Base-by-base conservation (phyloP, 139 green algal species). In the Trebouxia sp. region DNA sequence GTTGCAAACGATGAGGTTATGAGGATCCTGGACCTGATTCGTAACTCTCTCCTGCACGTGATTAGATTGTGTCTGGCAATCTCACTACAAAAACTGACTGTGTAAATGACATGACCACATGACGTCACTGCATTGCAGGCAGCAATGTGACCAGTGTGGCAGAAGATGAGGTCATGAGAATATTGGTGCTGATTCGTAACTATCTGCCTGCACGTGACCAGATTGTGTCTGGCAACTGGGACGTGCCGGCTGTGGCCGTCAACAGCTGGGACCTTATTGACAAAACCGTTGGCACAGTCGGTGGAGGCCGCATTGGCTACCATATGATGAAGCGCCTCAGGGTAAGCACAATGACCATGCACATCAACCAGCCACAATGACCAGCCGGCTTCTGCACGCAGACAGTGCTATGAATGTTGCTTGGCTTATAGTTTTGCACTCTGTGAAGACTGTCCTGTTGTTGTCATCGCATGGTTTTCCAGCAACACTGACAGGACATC, bases 271-370 rank as follows among this genome's bases (percentile, higher is more conserved):
- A 85, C 42, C 32, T 85, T 10, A 53, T 81, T 28, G 81, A 78
- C 43, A 85, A 85, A 62, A 75, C 43, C n/a, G 62, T 85, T 11
- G 81, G 81, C 62, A 85, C 81, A 28, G 81, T 85, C 30, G 81
- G 74, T 9, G 81, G 56, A 3, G 81, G 81, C 5, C 56, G 75
- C 35, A 85, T 85, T 42, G 74, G 74, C 32, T 50, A 78, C 3
- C 43, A 48, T 15, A 67, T 85, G 39, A 69, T 85, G 37, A 50
- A 85, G 45, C 74, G 81, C 38, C 81, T 85, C 28, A 41, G 58
- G 81, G 81, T 85, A 35, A 37, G 37, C 11, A 12, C 55, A 12
- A 15, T 65, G 55, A 24, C 24, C 55, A 6, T 65, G 55, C 6
- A 2, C n/a, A n/a, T n/a, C n/a, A n/a, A n/a, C 48, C n/a, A n/a